Base-by-base conservation (phyloP, 2,329 filamentous ascomycete species). In the Mycosphaerella arachidis region DNA sequence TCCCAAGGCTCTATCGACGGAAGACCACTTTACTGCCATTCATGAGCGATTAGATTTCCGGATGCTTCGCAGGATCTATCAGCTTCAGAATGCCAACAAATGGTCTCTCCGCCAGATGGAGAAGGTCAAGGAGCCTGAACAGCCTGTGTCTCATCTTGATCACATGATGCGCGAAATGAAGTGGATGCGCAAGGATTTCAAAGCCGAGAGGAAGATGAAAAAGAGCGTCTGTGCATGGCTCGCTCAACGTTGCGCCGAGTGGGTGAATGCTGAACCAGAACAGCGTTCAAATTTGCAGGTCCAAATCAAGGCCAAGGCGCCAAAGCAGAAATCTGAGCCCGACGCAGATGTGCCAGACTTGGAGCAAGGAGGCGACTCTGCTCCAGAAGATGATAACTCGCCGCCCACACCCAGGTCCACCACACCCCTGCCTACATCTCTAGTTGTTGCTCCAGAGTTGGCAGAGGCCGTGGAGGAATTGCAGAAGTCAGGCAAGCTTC, bases 101-200 rank as follows among this genome's bases (percentile, higher is more conserved):
- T 97, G 94, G 93, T 94, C 92, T 5, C 76, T 99, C 51, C 84
- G 93, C 55, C 94, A 99, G 71, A 86, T 92, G 48, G 91, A 95
- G 71, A 88, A 92, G 58, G 90, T 87, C 43, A 82, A 86, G 1
- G 94, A 99, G 74, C 92, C 93, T 4, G 81, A 84, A 4, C 85
- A 91, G 40, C 88, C 87, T 18, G 82, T 85, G 0, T 87, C 88
- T 1, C 93, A 97, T 67, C 90, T 88, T 84, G 94, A 99, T 75
- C 83, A 93, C 55, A 74, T 97, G 57, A 78, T 99, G 33, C 84
- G 92, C 67, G 92, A 99, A 77, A 91, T 93, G 84, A 96, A 92
- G 74, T 97, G 93, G 93, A 95, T 99, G 91, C 86, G 92, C 54
- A 97, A 92, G 1, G 94, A 99, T 75, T 97, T 97, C 70, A 84